These are phyloP conservation scores for Angomonas deanei DNA, from an alignment of 208 protist species.

Conservation along the genomic window DNA sequence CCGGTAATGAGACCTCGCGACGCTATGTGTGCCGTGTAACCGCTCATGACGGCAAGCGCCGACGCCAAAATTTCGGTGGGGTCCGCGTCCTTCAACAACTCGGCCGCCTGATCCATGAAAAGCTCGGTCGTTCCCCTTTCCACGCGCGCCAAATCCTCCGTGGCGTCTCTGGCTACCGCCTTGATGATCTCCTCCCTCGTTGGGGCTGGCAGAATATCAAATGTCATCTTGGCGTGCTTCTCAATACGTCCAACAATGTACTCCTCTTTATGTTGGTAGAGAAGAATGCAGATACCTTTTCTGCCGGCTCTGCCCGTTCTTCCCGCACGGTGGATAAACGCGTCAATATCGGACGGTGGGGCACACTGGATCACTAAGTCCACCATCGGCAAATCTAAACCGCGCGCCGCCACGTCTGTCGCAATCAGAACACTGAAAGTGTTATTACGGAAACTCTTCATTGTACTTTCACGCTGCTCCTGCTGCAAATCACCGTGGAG, in stretches of 20 bases:
- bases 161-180: constrained; percentile 74
- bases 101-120: constrained; percentile 83
- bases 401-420: constrained; percentile 90
- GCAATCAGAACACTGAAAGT: constrained; percentile 93
- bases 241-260: constrained; percentile 88
- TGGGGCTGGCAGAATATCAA: constrained; percentile 81
- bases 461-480: constrained; percentile 88
- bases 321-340: constrained; percentile 96
- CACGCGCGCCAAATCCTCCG: constrained; percentile 85
- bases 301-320: constrained; percentile 94
- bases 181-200: constrained; percentile 86
- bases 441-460: constrained; percentile 91
- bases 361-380: constrained; percentile 89
- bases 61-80: constrained; percentile 81
- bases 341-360: constrained; percentile 84
- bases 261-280: constrained; percentile 82
- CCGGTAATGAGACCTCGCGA: constrained; percentile 79
- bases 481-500: constrained; percentile 96
- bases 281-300: constrained; percentile 84
- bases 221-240: constrained; percentile 88
- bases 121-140: constrained; percentile 76
- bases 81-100: constrained; percentile 86
- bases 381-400: constrained; percentile 83
- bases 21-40: constrained; percentile 86
- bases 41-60: constrained; percentile 88